These are phyloP conservation scores for Quercus phellos DNA, from an alignment of 331 rosid species.

Conservation along the genomic window DNA sequence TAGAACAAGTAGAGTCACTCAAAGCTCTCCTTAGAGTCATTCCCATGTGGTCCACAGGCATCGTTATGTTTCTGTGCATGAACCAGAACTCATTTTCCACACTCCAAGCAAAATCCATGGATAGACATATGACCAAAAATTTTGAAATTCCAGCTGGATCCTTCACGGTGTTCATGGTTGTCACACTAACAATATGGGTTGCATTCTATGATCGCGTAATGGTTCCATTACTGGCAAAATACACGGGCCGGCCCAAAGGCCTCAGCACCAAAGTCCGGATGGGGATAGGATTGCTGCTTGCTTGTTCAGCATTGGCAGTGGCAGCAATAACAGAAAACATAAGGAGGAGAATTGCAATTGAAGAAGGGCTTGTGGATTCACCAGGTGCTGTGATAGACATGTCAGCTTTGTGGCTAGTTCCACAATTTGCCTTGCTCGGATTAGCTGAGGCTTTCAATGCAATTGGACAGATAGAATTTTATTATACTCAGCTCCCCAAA, in stretches of 20 bases:
- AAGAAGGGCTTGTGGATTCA: constrained; percentile 30
- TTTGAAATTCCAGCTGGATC: constrained; percentile 50
- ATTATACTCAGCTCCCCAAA: constrained; percentile 35
- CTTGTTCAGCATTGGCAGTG: constrained; percentile 19
- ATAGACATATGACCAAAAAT: constrained; percentile 24
- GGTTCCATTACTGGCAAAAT: constrained; percentile 35
- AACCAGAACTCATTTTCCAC: constrained; percentile 27
- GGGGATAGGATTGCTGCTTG: constrained; percentile 38
- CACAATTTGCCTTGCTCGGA: constrained; percentile 39
- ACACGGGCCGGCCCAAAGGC: constrained; percentile 15
- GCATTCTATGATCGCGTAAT: constrained; percentile 27
- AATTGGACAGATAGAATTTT: constrained; percentile 41
- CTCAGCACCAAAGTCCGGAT: constrained; percentile 31
- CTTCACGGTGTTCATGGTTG: constrained; percentile 15
- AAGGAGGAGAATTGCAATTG: constrained; percentile 25
- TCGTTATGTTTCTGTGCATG: constrained; percentile 24
- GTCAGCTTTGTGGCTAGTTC: constrained; percentile 47
- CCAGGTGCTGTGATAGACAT: constrained; percentile 31
- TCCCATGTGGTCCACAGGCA: constrained; percentile 52
- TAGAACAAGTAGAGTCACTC: constrained; percentile 42
- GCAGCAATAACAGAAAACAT: constrained; percentile 23
- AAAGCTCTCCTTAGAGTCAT: constrained; percentile 35
- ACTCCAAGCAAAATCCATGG: constrained; percentile 42
- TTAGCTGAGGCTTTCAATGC: constrained; percentile 32
- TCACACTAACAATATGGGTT: constrained; percentile 26